These are phyloP conservation scores for Paramecium pentaurelia DNA, from an alignment of 73 alveolate genomes.

Conservation along the genomic window DNA sequence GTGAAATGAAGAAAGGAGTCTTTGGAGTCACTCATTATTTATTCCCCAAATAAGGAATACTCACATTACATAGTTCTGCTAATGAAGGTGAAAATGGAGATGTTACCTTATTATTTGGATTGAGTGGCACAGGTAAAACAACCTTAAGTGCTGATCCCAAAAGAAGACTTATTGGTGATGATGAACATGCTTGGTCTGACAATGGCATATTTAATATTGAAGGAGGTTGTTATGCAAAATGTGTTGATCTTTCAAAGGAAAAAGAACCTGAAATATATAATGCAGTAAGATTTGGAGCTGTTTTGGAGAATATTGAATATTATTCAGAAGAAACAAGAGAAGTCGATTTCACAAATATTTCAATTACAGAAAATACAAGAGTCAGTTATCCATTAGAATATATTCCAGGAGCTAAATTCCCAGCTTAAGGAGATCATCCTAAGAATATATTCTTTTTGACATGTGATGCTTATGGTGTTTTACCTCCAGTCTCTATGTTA, in stretches of 20 bases:
- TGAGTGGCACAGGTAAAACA: conserved; percentile 97
- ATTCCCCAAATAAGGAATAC: conserved; percentile 85
- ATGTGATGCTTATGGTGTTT: conserved; percentile 97
- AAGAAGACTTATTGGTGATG: conserved; percentile 94
- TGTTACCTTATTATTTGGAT: conserved; percentile 93
- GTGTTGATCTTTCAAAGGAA: conserved; percentile 75
- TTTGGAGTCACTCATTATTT: conserved; percentile 89
- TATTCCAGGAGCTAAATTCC: conserved; percentile 92
- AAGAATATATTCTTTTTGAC: conserved; percentile 93
- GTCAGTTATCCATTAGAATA: conserved; percentile 88
- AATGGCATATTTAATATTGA: conserved; percentile 95
- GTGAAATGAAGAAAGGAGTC: conserved; percentile 96
- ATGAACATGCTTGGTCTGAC: conserved; percentile 96
- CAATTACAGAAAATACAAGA: conserved; percentile 84
- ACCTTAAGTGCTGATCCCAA: conserved; percentile 93
- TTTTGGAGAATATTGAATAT: conserved; percentile 80
- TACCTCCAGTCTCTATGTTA: conserved; percentile 96
- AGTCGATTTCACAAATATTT: conserved; percentile 81
- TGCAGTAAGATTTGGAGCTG: conserved; percentile 87
- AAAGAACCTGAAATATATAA: conserved; percentile 95
- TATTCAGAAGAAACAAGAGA: conserved; percentile 67
- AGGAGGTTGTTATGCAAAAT: conserved; percentile 97
- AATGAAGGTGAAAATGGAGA: conserved; percentile 87
- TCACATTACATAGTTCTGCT: conserved; percentile 93
- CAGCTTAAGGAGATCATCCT: conserved; percentile 95